Base-by-base conservation (phyloP, 2,329 filamentous ascomycete species). In the Huntiella savannae region DNA sequence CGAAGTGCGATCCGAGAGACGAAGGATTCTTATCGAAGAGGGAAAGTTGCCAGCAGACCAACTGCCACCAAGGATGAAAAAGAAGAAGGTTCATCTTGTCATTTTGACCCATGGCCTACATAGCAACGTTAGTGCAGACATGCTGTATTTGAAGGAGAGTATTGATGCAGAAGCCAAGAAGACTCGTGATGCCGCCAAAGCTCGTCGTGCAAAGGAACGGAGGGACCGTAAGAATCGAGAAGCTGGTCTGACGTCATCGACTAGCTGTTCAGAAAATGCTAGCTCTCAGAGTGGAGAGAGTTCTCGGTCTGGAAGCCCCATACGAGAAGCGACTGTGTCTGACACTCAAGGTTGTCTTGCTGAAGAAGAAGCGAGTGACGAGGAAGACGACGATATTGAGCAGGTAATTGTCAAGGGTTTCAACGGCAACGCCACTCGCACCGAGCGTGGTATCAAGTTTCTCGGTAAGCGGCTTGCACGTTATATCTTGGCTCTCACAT, bases 91-190 rank as follows among this genome's bases (percentile, higher is more conserved):
- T 2, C 91, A 98, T 58, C 66, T 98, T 37, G 91, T 98, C 17
- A 70, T 98, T 33, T 63, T 98, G 43, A 96, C 91, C 0, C 91
- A 98, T 63, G 91, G 91, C 0, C 62, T 98, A 52, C 91, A 98
- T 60, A 94, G 88, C 62, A 98, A 98, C 59, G 69, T 95, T 10
- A 85, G 91, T 4, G 82, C 86, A 16, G 91, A 98, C 59, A 94
- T 98, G 91, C 68, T 98, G 15, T 98, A 83, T 58, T 64, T 98
- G 59, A 98, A 98, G 58, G 91, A 98, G 62, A 93, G 85, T 60
- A 96, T 98, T 51, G 91, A 98, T 63, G 76, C 77, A 22, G 78
- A 83, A 2, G 80, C 79, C 3, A 79, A 68, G 54, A 77, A 88
- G 57, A 80, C 83, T 22, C 78, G 79, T 54, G 64, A 75, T 43